Base-by-base conservation (phyloP, 2,329 filamentous ascomycete species). In the Chaetomium sp. region DNA sequence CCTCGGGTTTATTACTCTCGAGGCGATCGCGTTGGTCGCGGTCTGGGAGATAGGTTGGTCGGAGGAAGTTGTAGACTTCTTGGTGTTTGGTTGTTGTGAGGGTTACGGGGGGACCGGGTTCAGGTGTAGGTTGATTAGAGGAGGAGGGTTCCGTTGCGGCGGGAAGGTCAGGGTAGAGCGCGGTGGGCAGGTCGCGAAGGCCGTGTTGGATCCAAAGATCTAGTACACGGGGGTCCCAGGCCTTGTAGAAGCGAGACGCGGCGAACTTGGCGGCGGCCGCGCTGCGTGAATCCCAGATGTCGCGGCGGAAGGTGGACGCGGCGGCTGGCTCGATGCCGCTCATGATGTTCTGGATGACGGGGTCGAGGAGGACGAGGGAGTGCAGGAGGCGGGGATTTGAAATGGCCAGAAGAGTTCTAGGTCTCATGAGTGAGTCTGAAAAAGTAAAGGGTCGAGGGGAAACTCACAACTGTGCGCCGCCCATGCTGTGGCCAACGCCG, bases 401-500 rank as follows among this genome's bases (percentile, higher is more conserved):
- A 9, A 92, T 74, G 4, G 88, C 76, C 12, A 92, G 51, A 76
- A 50, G 32, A 11, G 57, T 46, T 34, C 57, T 59, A 46, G 1
- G 10, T 34, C 9, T 35, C 9, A 33, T 53, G 12, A 40, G 52
- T 52, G 10, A 32, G 9, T 57, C 5, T 40, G n/a, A 9, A 4
- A 35, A 27, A 33, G 43, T 7, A 11, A 10, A 6, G 3, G n/a
- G 9, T 14, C 12, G 14, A 10, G 40, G 12, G 2, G 33, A 8
- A 36, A 5, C 49, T 42, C 45, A 59, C 57, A 59, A 49, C 27
- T 59, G 57, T 2, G 51, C 51, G 35, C 33, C 91, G 63, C 92
- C 92, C 76, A 95, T 91, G 64, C 89, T 95, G 72, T 97, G 92
- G 12, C 90, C 92, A 34, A 97, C 71, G 55, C 89, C 91, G 60